Evolutionary conservation across 2,329 filamentous ascomycete genomes (phyloP), one percentile per base, ranked within the genome.

Genomic region (Curvularia spicifera): DNA sequence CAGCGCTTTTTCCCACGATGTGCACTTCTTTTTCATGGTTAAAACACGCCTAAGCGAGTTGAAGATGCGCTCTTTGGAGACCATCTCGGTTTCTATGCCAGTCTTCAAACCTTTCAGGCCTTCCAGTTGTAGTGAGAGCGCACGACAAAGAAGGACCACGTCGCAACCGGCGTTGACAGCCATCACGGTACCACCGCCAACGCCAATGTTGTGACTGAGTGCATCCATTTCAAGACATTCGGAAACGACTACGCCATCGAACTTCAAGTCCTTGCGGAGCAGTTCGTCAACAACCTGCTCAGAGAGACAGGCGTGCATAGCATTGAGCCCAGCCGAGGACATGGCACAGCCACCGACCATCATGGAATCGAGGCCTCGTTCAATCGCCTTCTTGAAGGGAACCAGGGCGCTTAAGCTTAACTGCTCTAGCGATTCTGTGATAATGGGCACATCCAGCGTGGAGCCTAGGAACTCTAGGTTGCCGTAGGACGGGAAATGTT

Each of bases 151-250:
- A 5, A 97, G 84, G 5, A 97, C 87, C 52, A 98, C 81, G 75
- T 99, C 95, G 73, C 95, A 98, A 13, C 95, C 95, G 31, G 95
- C 94, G 75, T 97, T 95, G 50, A 97, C 91, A 3, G 95, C 95
- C 93, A 97, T 97, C 67, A 98, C 92, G 0, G 94, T 97, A 12
- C 95, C 95, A 40, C 95, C 94, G 66, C 94, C 93, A 18, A 99
- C 93, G n/a, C 94, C 94, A 49, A 98, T 95, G 69, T 97, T 96
- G 72, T 96, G 91, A 64, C 92, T 95, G 8, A 98, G 84, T 0
- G 93, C 93, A 71, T 97, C 93, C 94, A 98, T 98, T 75, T 97
- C 94, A 7, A 98, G 80, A 66, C 94, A 98, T 73, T 98, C 94
- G 0, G 93, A 97, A 49, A 98, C 92, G 24, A 95, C 93, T 2